A percentile compares a stretch with the other conserved stretches of the same genome.
phyloP scores from a whole-genome alignment of 768 basidiomycete species.

The Serendipita sp. region DNA sequence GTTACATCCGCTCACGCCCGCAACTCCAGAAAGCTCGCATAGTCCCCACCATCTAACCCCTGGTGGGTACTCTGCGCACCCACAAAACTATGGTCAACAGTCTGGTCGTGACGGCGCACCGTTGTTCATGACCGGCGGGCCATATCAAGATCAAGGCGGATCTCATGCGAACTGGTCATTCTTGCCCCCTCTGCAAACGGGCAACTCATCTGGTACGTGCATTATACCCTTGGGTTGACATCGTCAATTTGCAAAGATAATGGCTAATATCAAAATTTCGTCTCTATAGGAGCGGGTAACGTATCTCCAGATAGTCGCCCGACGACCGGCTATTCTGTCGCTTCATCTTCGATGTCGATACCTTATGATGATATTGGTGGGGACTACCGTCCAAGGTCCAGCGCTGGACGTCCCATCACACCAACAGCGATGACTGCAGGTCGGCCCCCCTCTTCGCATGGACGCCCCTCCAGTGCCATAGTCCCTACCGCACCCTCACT shows the following conservation, averaged over 20 bases:
- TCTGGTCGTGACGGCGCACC: not conserved
- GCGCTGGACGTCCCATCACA: not conserved
- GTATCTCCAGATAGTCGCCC: constrained; percentile 76
- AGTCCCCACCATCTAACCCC: not conserved
- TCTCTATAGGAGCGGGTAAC: not conserved
- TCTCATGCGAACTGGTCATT: constrained; percentile 3
- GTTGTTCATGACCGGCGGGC: constrained; percentile 2
- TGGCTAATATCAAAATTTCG: constrained; percentile 29
- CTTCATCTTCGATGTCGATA: constrained; percentile 44
- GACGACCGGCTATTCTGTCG: constrained; percentile 69
- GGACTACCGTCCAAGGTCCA: not conserved
- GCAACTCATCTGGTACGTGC: not conserved
- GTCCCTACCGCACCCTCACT: not conserved
- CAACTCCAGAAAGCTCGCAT: not conserved
- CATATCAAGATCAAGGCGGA: not conserved
- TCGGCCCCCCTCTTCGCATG: constrained; percentile 4
- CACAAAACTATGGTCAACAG: not conserved
- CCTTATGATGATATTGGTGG: constrained; percentile 27
- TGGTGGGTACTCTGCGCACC: not conserved
- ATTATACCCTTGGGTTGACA: not conserved
- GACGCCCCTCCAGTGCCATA: constrained; percentile 6
- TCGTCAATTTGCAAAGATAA: constrained; percentile 31
- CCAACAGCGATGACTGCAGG: not conserved
- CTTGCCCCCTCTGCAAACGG: constrained; percentile 8
- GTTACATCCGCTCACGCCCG: constrained; percentile 7